A percentile compares a stretch with the other conserved stretches of the same genome.
phyloP scores from a whole-genome alignment of 2,329 filamentous ascomycete genomes.

The Xylaria sp. region DNA sequence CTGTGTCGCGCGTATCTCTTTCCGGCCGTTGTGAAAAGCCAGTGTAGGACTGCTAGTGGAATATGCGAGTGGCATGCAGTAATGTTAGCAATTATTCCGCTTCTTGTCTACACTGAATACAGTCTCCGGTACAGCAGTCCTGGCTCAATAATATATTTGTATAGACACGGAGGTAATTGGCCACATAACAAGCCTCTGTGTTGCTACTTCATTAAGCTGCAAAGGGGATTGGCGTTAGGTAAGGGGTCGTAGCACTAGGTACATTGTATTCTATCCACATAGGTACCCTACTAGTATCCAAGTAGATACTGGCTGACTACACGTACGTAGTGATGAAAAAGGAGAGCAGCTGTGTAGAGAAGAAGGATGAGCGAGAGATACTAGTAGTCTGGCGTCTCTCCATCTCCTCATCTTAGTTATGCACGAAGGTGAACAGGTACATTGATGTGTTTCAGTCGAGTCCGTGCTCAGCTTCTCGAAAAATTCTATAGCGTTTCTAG shows the following conservation, averaged over 20 bases:
- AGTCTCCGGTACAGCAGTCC: too few relatives aligned
- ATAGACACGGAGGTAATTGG: neutral
- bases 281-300: neutral
- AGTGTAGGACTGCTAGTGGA: neutral
- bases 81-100: too few relatives aligned
- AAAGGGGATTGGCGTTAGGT: neutral
- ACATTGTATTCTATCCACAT: neutral
- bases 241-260: neutral
- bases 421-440: neutral
- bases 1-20: neutral
- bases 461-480: conserved; percentile 30
- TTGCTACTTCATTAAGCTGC: conserved; percentile 1
- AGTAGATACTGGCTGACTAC: neutral
- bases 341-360: neutral
- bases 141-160: neutral
- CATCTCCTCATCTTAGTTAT: neutral
- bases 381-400: neutral
- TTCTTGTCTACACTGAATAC: too few relatives aligned
- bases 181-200: conserved; percentile 26
- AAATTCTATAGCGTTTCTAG: conserved; percentile 16
- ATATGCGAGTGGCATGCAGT: neutral
- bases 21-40: neutral
- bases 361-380: neutral
- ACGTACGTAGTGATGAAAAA: neutral
- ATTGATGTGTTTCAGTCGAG: conserved; percentile 11